Base-by-base conservation (phyloP, 2,329 filamentous ascomycete genomes). In the Thelonectria blattea region DNA sequence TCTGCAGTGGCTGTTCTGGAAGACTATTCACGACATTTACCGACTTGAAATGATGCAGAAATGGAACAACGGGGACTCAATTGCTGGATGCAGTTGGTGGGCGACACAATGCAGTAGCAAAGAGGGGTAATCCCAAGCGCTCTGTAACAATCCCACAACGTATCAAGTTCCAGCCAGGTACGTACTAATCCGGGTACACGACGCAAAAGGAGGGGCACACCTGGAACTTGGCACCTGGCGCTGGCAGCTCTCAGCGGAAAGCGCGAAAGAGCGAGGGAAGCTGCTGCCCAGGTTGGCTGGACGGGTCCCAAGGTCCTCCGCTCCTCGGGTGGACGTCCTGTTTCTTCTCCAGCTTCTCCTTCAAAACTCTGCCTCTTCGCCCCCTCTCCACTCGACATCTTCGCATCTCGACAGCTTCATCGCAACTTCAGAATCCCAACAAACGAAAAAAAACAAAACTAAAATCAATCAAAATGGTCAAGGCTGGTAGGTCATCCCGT, bases 391-490 rank as follows among this genome's bases (percentile, higher is more conserved):
- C 67, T 63, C 61, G 61, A n/a, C 65, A 58, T 60, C 67, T 51
- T 34, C 57, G 49, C 58, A 63, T 60, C 52, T 62, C 49, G 50
- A 65, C 60, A 65, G 59, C 66, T 65, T 67, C 55, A 50, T 60
- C 48, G 51, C 57, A 56, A 56, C 56, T 61, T 46, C 49, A 60
- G 41, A 54, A 52, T 56, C 58, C 56, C 3, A 24, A 24, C 22
- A 24, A 56, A 56, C 63, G 18, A 70, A 61, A 63, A 50, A 60
- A 75, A 72, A 73, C 45, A 27, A 47, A 30, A 47, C 22, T 47
- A 30, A 68, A 74, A 83, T 71, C 81, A 83, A 81, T 83, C 90
- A 97, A 88, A 88, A 97, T 97, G 93, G 93, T 97, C 85, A 97
- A 97, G 88, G 93, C 94, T 83, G 92, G 92, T 96, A 88, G 76